Evolutionary conservation across 495 filamentous ascomycete genomes (phyloP).

Genomic region (Aspergillus baeticus): DNA sequence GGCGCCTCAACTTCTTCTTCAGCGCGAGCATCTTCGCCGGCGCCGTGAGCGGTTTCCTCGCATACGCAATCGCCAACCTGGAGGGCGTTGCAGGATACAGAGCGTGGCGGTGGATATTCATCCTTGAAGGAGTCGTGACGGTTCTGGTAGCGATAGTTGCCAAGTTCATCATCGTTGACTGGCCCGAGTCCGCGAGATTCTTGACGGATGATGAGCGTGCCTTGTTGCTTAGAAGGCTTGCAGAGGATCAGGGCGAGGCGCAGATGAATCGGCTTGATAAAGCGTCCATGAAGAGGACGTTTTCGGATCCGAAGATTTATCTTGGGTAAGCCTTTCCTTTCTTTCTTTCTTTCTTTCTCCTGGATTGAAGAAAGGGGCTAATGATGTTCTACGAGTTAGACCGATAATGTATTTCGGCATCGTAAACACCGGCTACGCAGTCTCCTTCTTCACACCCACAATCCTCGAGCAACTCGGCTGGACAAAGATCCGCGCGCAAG

Average conservation of each 20-base stretch:
- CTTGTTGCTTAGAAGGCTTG: constrained; percentile 39
- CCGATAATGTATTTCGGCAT: constrained; percentile 51
- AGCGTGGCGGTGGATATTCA: constrained; percentile 29
- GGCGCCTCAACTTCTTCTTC: constrained; percentile 56
- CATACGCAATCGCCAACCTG: constrained; percentile 43
- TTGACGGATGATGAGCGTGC: constrained; percentile 42
- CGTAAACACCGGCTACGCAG: constrained; percentile 49
- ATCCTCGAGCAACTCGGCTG: constrained; percentile 58
- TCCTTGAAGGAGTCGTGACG: constrained; percentile 4
- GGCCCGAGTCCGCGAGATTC: constrained; percentile 48
- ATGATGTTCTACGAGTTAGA: constrained; percentile 13
- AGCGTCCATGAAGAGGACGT: constrained; percentile 42
- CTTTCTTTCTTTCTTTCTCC: background rate
- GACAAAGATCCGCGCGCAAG: constrained; percentile 47
- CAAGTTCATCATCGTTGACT: constrained; percentile 52
- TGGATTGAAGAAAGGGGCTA: background rate
- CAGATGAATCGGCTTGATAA: constrained; percentile 51
- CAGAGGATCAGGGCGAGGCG: constrained; percentile 39
- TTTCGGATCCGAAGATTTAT: constrained; percentile 58
- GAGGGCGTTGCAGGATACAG: constrained; percentile 24
- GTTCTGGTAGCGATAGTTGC: constrained; percentile 40
- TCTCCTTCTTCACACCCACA: constrained; percentile 55
- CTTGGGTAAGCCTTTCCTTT: constrained; percentile 29
- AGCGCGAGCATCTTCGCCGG: constrained; percentile 54
- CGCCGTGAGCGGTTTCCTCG: constrained; percentile 49